phyloP scores from a whole-genome alignment of 768 basidiomycete species.

The Nidularia pulvinata region DNA sequence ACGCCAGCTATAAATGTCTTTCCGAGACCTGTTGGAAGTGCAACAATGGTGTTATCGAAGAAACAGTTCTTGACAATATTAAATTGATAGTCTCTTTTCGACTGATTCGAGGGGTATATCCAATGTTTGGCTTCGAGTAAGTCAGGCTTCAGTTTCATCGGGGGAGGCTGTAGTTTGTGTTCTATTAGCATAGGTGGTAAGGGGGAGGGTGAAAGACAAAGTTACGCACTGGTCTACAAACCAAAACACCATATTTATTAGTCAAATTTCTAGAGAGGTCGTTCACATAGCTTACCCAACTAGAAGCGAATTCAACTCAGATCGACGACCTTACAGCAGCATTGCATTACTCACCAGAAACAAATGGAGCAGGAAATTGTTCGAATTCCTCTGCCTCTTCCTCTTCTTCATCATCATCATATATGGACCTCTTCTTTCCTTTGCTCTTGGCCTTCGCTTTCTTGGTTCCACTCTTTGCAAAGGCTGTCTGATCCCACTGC shows the following conservation, averaged over 20 bases:
- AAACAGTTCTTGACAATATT: slow-evolving; percentile 88
- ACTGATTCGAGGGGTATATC: slow-evolving; percentile 89
- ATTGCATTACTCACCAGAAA: slow-evolving; percentile 50
- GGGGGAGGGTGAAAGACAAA: background rate
- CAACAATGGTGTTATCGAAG: slow-evolving; percentile 92
- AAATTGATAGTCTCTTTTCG: slow-evolving; percentile 92
- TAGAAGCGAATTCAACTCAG: too few species aligned
- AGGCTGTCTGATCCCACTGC: slow-evolving; percentile 90
- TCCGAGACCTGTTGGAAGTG: slow-evolving; percentile 93
- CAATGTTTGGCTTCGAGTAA: slow-evolving; percentile 81
- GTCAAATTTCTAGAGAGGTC: too few species aligned
- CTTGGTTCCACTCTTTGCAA: slow-evolving; percentile 78
- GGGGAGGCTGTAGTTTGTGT: slow-evolving; percentile 45
- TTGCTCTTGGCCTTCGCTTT: slow-evolving; percentile 54
- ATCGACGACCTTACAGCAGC: background rate
- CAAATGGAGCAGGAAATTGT: slow-evolving; percentile 82
- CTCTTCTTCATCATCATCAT: slow-evolving; percentile 53
- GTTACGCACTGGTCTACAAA: slow-evolving; percentile 25
- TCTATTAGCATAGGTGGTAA: too few species aligned
- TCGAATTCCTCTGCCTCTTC: slow-evolving; percentile 72
- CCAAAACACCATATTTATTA: too few species aligned
- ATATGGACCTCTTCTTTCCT: slow-evolving; percentile 39
- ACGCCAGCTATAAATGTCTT: slow-evolving; percentile 99
- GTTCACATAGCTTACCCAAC: too few species aligned
- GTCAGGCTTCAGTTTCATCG: slow-evolving; percentile 81